A percentile compares a stretch with the other conserved stretches of the same genome.
Evolutionary conservation across 2,329 filamentous ascomycete genomes (phyloP).

Genomic region (Aspergillus pseudotamarii): DNA sequence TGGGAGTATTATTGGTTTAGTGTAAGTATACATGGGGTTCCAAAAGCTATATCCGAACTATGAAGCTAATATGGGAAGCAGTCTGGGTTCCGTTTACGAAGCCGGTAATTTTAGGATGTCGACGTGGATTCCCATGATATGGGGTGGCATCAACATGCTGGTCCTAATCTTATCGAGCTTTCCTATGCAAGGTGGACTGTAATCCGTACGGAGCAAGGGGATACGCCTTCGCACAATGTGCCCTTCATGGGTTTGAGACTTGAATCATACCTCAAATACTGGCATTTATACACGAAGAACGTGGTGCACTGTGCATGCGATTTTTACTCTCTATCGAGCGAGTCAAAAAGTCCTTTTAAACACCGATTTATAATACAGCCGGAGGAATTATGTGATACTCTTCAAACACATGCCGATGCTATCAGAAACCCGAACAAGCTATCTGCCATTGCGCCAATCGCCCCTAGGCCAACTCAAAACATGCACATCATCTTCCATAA

Average conservation of each 20-base stretch:
- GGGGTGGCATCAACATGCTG: slow-evolving; percentile 82
- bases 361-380: slow-evolving; percentile 9
- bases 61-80: slow-evolving; percentile 38
- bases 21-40: slow-evolving; percentile 59
- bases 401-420: slow-evolving; percentile 10
- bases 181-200: slow-evolving; percentile 87
- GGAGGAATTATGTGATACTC: slow-evolving; percentile 3
- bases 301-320: slow-evolving; percentile 1
- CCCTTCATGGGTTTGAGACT: neutral
- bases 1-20: slow-evolving; percentile 76
- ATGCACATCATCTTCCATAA: slow-evolving; percentile 40
- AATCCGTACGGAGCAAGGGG: slow-evolving; percentile 28
- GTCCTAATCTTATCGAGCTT: slow-evolving; percentile 85
- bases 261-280: neutral
- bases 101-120: slow-evolving; percentile 87
- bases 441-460: slow-evolving; percentile 35
- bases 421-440: slow-evolving; percentile 3
- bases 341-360: neutral
- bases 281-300: neutral
- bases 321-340: neutral
- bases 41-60: neutral
- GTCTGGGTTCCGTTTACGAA: slow-evolving; percentile 77
- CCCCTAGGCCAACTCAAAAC: slow-evolving; percentile 48
- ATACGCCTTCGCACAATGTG: neutral
- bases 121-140: slow-evolving; percentile 89